phyloP scores from a whole-genome alignment of 768 basidiomycete species.

The Lanmaoa pseudosensibilis region DNA sequence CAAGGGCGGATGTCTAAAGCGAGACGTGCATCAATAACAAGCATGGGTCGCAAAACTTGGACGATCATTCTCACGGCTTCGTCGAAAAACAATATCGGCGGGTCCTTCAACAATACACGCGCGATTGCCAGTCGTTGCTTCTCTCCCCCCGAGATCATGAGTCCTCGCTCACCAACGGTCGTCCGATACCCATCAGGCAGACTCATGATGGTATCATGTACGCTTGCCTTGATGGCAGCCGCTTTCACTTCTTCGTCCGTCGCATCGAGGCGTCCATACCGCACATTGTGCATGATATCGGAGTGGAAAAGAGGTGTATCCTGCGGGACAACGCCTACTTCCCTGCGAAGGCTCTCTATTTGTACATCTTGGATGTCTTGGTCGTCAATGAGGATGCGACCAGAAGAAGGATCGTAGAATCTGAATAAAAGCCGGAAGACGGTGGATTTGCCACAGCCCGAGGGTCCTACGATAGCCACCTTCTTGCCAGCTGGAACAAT shows the following conservation, averaged over 20 bases:
- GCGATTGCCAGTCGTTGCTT: conserved; percentile 97
- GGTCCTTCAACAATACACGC: conserved; percentile 88
- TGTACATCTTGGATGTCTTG: conserved; percentile 80
- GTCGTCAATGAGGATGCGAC: conserved; percentile 82
- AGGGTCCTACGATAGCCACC: conserved; percentile 95
- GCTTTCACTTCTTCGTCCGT: conserved; percentile 86
- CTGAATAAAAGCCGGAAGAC: conserved; percentile 91
- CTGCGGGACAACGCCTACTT: conserved; percentile 94
- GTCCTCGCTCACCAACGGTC: conserved; percentile 90
- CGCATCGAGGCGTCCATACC: conserved; percentile 87
- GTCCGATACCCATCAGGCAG: conserved; percentile 88
- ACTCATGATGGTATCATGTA: conserved; percentile 74
- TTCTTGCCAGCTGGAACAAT: conserved; percentile 95
- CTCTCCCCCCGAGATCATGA: conserved; percentile 99
- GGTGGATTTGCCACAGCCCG: conserved; percentile 97
- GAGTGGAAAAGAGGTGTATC: conserved; percentile 98
- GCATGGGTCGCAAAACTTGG: neutral
- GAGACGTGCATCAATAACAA: neutral
- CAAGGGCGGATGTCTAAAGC: conserved; percentile 86
- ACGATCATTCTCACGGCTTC: conserved; percentile 74
- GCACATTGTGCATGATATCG: conserved; percentile 91
- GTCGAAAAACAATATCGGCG: conserved; percentile 95
- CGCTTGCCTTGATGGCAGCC: conserved; percentile 83
- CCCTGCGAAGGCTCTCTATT: conserved; percentile 65
- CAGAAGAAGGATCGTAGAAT: conserved; percentile 85